Evolutionary conservation across 495 filamentous ascomycete species (phyloP).

Genomic region (Pseudoneurospora amorphoporcata): DNA sequence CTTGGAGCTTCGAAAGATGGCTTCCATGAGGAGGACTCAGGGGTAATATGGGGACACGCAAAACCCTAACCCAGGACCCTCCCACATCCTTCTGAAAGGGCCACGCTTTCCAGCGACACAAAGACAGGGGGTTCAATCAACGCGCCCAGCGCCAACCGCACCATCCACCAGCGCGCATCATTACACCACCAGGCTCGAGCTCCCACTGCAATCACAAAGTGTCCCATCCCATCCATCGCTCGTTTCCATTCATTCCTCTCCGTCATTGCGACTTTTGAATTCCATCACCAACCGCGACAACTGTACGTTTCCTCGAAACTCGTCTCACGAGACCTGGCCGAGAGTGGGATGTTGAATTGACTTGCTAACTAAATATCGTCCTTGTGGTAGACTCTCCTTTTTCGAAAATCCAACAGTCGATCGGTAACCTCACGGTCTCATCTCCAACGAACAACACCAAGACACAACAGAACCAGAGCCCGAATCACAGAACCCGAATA

Average conservation of each 20-base stretch:
- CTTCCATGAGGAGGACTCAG: not conserved
- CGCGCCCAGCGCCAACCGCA: not conserved
- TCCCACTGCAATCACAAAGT: not conserved
- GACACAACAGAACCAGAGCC: not conserved
- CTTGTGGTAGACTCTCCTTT: not conserved
- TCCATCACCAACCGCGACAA: not conserved
- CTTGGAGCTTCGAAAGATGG: no score
- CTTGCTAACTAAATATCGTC: not conserved
- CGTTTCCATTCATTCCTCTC: not conserved
- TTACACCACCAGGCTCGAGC: not conserved
- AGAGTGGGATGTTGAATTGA: not conserved
- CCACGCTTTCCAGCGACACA: not conserved
- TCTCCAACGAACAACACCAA: not conserved
- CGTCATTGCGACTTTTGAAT: not conserved
- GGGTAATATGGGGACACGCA: not conserved
- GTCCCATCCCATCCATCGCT: not conserved
- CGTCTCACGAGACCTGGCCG: not conserved
- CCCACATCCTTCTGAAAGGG: not conserved
- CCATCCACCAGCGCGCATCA: not conserved
- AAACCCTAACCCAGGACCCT: not conserved
- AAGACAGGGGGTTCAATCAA: not conserved
- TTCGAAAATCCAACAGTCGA: not conserved
- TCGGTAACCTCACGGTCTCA: not conserved
- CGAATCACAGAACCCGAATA: not conserved
- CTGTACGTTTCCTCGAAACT: not conserved